phyloP scores from a whole-genome alignment of 257 asterid species.

The Penstemon newberryi region DNA sequence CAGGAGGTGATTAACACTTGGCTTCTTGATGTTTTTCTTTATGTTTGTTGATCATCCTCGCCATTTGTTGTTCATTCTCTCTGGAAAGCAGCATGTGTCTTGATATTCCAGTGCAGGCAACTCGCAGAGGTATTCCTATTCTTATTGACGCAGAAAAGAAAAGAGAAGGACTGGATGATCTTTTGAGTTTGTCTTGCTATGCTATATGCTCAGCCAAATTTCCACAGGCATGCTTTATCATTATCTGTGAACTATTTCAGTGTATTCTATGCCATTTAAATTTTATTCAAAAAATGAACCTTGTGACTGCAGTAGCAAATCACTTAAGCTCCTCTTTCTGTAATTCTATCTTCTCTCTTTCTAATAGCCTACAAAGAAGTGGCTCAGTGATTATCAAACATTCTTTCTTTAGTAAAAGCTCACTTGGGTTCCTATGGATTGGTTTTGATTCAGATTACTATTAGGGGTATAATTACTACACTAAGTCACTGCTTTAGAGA shows the following conservation, averaged over 20 bases:
- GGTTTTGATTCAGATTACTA: neutral
- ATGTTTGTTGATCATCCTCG: neutral
- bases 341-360: slow-evolving; percentile 5
- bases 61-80: slow-evolving; percentile 15
- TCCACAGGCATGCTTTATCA: slow-evolving; percentile 74
- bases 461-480: neutral
- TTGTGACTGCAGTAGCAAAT: slow-evolving; percentile 12
- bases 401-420: neutral
- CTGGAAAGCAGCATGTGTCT: slow-evolving; percentile 36
- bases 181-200: slow-evolving; percentile 67
- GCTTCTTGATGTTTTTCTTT: slow-evolving; percentile 21
- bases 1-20: slow-evolving; percentile 64
- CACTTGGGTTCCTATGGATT: neutral
- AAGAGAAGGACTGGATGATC: slow-evolving; percentile 89
- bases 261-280: slow-evolving; percentile 1
- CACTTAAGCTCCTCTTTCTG: neutral
- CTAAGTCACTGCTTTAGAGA: neutral
- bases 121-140: slow-evolving; percentile 80
- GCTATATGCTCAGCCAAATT: slow-evolving; percentile 77
- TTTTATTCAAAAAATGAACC: neutral
- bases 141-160: slow-evolving; percentile 84
- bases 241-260: slow-evolving; percentile 16
- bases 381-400: neutral
- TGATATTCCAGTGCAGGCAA: slow-evolving; percentile 92
- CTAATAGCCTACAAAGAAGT: neutral